Conservation (phyloP, 768 basidiomycete genomes). For the Leccinum olivaceopallidum region DNA sequence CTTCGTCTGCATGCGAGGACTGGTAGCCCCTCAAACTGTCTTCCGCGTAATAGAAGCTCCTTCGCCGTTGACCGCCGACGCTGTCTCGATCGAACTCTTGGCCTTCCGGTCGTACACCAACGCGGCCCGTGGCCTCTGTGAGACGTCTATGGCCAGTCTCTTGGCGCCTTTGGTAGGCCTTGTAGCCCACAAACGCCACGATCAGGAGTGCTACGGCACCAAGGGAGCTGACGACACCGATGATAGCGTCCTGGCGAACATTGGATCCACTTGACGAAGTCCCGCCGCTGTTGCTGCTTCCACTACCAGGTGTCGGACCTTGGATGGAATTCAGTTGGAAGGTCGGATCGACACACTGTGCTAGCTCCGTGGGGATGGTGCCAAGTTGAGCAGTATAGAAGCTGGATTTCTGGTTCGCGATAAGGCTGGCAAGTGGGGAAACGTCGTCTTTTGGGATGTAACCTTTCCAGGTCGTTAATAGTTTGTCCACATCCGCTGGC, state of each 20-base stretch:
- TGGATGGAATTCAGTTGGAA: conserved; percentile 55
- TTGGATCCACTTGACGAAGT: conserved; percentile 30
- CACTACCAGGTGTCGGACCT: conserved; percentile 35
- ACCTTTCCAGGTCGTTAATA: conserved; percentile 71
- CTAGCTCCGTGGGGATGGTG: conserved; percentile 54
- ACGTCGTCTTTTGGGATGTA: conserved; percentile 64
- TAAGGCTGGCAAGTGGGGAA: conserved; percentile 58
- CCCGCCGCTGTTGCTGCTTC: conserved; percentile 13
- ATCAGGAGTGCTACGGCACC: conserved; percentile 77
- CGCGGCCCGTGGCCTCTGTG: conserved; percentile 46
- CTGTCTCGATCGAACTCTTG: conserved; percentile 78
- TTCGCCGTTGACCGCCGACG: conserved; percentile 66
- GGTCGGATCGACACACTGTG: conserved; percentile 66
- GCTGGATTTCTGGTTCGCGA: conserved; percentile 57
- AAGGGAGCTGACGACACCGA: conserved; percentile 84
- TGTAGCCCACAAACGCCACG: conserved; percentile 69
- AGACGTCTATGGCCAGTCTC: conserved; percentile 73
- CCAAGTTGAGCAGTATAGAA: conserved; percentile 60
- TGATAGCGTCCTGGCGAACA: conserved; percentile 79
- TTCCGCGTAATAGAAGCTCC: conserved; percentile 88
- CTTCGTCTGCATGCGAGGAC: conserved; percentile 38
- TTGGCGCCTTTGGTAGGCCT: conserved; percentile 63
- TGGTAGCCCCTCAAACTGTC: conserved; percentile 71
- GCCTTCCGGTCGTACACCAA: conserved; percentile 58
- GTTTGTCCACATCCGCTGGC: conserved; percentile 43